Conservation (phyloP, 2,329 filamentous ascomycete genomes). For the Raffaelea ambrosiae region DNA sequence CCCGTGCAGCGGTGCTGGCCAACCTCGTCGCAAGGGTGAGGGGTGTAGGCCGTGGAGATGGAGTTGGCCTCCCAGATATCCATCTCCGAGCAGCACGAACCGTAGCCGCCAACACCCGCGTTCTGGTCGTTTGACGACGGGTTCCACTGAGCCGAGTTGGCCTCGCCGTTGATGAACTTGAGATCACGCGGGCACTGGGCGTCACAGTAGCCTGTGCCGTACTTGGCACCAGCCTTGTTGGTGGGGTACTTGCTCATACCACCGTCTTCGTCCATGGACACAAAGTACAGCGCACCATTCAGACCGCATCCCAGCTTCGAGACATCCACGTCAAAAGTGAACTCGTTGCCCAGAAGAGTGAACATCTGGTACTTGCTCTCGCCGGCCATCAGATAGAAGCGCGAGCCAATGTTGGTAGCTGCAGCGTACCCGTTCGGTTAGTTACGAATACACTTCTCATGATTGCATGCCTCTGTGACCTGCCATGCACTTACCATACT, state of each 20-base stretch:
- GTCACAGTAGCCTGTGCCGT: constrained; percentile 47
- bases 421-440: background rate
- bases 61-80: constrained; percentile 57
- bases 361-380: constrained; percentile 33
- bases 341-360: constrained; percentile 50
- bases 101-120: constrained; percentile 37
- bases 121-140: constrained; percentile 42
- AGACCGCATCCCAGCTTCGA: constrained; percentile 55
- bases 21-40: constrained; percentile 44
- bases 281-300: constrained; percentile 48
- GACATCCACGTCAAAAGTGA: constrained; percentile 58
- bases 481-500: constrained; percentile 17
- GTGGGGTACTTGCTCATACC: constrained; percentile 34
- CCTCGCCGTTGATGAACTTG: constrained; percentile 38
- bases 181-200: constrained; percentile 35
- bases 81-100: constrained; percentile 50
- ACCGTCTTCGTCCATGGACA: constrained; percentile 41
- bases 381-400: constrained; percentile 23
- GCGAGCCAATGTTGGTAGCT: constrained; percentile 28
- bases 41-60: constrained; percentile 48
- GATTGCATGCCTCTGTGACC: background rate
- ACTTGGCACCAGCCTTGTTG: constrained; percentile 38
- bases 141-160: constrained; percentile 31
- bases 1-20: constrained; percentile 33
- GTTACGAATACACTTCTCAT: too few species aligned